Percentiles rank a stretch among this genome's conserved stretches.
phyloP scores from a whole-genome alignment of 1,284 basidiomycete species.

The Stereum hirsutum region DNA sequence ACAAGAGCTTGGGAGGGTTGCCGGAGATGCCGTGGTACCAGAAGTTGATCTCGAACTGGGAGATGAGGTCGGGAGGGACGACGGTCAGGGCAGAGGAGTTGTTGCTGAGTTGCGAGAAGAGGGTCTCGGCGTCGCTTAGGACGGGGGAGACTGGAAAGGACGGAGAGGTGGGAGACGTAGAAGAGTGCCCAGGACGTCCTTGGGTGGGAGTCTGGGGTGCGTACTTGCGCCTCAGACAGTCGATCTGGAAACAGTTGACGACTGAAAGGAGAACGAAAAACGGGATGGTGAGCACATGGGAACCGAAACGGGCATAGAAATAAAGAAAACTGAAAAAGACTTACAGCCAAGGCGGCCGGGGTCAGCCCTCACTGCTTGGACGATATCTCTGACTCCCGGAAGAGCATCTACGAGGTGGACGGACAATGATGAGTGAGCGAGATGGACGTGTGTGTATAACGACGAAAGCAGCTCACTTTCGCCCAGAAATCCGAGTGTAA shows the following conservation, averaged over 20 bases:
- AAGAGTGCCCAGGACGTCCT: too few relatives aligned
- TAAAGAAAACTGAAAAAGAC: conserved; percentile 15
- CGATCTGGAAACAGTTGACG: conserved; percentile 22
- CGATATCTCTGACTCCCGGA: conserved; percentile 16
- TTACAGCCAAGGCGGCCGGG: conserved; percentile 20
- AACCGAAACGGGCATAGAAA: conserved; percentile 14
- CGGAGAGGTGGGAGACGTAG: conserved; percentile 11
- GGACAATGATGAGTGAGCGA: conserved; percentile 20
- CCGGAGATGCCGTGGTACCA: conserved; percentile 25
- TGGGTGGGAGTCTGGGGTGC: conserved; percentile 10
- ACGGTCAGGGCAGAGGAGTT: conserved; percentile 13
- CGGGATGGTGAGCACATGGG: conserved; percentile 15
- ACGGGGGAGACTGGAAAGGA: conserved; percentile 15
- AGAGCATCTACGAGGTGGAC: conserved; percentile 22
- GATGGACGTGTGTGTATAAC: conserved; percentile 20
- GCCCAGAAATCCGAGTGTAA: conserved; percentile 20
- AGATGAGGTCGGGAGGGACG: conserved; percentile 17
- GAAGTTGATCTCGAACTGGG: conserved; percentile 18
- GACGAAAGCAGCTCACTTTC: conserved; percentile 21
- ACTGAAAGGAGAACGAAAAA: conserved; percentile 17
- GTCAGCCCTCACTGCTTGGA: conserved; percentile 18
- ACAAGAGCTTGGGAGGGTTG: conserved; percentile 26
- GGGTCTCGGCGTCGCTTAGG: conserved; percentile 17
- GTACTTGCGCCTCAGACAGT: conserved; percentile 18
- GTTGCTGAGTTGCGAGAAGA: conserved; percentile 13